These are phyloP conservation scores for Plenodomus tracheiphilus DNA, from an alignment of 2,329 filamentous ascomycete species.

Conservation along the genomic window DNA sequence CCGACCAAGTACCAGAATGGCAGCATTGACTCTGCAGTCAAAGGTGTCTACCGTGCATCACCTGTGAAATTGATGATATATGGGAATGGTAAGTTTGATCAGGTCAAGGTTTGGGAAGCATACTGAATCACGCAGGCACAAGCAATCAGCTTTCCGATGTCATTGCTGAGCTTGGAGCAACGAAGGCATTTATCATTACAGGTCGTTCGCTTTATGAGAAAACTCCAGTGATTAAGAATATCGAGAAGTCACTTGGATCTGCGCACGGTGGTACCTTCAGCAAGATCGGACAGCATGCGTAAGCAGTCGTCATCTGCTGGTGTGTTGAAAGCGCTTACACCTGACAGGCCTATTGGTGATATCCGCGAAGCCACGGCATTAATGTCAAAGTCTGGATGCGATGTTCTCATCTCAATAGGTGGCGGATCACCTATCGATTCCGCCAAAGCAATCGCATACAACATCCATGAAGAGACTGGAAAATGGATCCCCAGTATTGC, in stretches of 20 bases:
- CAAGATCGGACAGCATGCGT: conserved; percentile 60
- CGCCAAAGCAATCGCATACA: conserved; percentile 45
- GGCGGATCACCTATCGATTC: conserved; percentile 59
- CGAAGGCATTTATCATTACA: conserved; percentile 61
- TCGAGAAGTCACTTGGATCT: conserved; percentile 53
- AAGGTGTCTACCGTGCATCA: conserved; percentile 42
- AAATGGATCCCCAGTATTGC: conserved; percentile 46
- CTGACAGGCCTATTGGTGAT: conserved; percentile 36
- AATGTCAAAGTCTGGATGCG: conserved; percentile 42
- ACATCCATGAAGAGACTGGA: conserved; percentile 43
- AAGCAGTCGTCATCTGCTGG: conserved; percentile 25
- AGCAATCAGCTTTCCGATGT: conserved; percentile 38
- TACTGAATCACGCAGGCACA: conserved; percentile 25
- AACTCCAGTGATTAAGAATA: conserved; percentile 57
- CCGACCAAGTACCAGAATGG: conserved; percentile 41
- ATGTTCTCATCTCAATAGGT: conserved; percentile 40
- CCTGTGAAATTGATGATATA: conserved; percentile 45
- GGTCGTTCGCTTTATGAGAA: conserved; percentile 58
- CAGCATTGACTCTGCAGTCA: conserved; percentile 36
- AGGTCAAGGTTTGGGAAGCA: neutral
- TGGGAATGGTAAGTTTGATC: conserved; percentile 29
- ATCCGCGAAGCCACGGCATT: conserved; percentile 40
- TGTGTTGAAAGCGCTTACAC: conserved; percentile 10
- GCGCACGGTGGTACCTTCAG: conserved; percentile 58
- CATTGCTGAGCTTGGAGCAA: conserved; percentile 37